Conservation (phyloP, 2,329 filamentous ascomycete genomes). For the Calonectria multiphialidica region DNA sequence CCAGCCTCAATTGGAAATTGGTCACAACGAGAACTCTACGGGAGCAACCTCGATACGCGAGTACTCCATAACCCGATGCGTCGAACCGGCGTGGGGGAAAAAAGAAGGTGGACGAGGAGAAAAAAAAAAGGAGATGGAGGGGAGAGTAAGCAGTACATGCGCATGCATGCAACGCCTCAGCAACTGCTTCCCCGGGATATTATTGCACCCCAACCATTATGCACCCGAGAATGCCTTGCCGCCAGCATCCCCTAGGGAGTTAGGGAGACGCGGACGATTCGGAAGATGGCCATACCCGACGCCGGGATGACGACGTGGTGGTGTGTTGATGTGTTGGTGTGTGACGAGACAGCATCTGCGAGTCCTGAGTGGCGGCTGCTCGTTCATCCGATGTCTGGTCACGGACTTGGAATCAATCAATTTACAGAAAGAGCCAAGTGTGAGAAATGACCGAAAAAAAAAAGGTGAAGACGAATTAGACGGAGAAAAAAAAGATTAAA, state of each 20-base stretch:
- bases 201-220: constrained; percentile 3
- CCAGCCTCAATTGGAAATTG: background rate
- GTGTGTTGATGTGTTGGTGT: background rate
- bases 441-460: background rate
- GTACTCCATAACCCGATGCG: background rate
- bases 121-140: background rate
- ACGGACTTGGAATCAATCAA: background rate
- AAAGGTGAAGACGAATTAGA: background rate
- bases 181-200: background rate
- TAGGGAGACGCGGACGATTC: background rate
- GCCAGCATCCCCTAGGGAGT: background rate
- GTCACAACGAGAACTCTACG: background rate
- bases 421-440: too few relatives aligned
- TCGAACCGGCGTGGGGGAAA: background rate
- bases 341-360: background rate
- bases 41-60: background rate
- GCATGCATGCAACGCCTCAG: background rate
- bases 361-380: background rate
- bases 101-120: background rate
- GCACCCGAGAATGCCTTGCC: background rate
- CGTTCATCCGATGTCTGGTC: constrained; percentile 7
- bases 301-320: background rate
- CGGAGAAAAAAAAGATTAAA: background rate
- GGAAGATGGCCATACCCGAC: background rate
- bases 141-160: background rate